phyloP scores from a whole-genome alignment of 2,329 filamentous ascomycete species.

The Parastagonospora nodorum region DNA sequence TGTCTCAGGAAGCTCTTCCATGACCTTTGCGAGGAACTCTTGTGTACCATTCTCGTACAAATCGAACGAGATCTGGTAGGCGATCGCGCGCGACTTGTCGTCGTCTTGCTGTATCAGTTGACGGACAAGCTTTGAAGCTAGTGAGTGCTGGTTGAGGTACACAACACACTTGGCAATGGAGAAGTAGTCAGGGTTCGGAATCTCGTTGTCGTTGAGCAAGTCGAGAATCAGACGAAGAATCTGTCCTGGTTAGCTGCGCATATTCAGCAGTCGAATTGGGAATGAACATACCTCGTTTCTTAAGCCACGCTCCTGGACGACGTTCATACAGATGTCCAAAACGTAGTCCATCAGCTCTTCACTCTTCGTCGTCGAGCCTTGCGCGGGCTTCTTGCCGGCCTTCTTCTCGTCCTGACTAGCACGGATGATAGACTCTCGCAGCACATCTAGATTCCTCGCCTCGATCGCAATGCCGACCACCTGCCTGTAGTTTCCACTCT shows the following conservation, averaged over 20 bases:
- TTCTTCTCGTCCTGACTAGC: slow-evolving; percentile 84
- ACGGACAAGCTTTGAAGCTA: slow-evolving; percentile 84
- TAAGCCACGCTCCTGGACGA: slow-evolving; percentile 90
- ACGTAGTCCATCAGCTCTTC: slow-evolving; percentile 98
- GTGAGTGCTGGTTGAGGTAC: slow-evolving; percentile 87
- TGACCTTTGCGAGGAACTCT: slow-evolving; percentile 90
- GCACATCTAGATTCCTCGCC: slow-evolving; percentile 86
- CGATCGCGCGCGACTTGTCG: slow-evolving; percentile 77
- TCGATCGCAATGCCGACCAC: slow-evolving; percentile 97
- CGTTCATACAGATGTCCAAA: slow-evolving; percentile 93
- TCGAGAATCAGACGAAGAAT: slow-evolving; percentile 93
- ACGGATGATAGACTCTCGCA: slow-evolving; percentile 83
- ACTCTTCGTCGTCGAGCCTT: slow-evolving; percentile 63
- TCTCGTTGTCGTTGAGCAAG: slow-evolving; percentile 90
- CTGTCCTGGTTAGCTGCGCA: slow-evolving; percentile 47
- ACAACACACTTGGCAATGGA: slow-evolving; percentile 98
- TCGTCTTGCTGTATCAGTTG: slow-evolving; percentile 82
- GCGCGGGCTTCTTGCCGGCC: slow-evolving; percentile 62
- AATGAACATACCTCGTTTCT: slow-evolving; percentile 64
- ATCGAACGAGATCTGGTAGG: slow-evolving; percentile 98
- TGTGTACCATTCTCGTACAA: slow-evolving; percentile 98
- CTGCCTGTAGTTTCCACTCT: slow-evolving; percentile 86
- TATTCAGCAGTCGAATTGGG: background rate
- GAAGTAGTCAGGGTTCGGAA: slow-evolving; percentile 93
- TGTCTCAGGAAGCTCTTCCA: slow-evolving; percentile 70